Percentiles rank a stretch among this genome's conserved stretches.
Evolutionary conservation across 2,329 filamentous ascomycete genomes (phyloP).

Genomic region (Xylaria sp.): DNA sequence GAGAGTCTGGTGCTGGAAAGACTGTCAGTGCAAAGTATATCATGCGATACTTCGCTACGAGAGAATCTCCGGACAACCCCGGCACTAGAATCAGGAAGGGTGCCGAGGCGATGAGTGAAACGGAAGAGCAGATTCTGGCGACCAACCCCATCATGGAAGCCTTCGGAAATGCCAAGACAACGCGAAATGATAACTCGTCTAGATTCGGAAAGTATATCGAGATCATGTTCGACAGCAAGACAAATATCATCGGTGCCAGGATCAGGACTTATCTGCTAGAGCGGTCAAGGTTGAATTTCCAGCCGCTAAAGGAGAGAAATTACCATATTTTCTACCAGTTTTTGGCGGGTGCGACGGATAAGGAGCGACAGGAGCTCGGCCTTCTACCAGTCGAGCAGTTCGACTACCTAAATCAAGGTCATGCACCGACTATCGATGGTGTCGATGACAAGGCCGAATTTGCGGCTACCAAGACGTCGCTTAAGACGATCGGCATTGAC

Average conservation of each 20-base stretch:
- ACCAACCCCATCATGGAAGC: constrained; percentile 99
- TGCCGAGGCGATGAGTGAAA: constrained; percentile 87
- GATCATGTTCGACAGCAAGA: constrained; percentile 96
- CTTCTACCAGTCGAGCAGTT: constrained; percentile 86
- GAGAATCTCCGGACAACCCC: constrained; percentile 89
- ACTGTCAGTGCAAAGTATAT: constrained; percentile 99
- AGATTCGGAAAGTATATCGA: constrained; percentile 99
- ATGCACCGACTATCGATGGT: constrained; percentile 86
- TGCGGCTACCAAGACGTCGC: constrained; percentile 80
- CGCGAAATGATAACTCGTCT: constrained; percentile 97
- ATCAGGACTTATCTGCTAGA: constrained; percentile 96
- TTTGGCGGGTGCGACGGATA: constrained; percentile 85
- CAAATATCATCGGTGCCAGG: constrained; percentile 96
- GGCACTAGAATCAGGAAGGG: constrained; percentile 76
- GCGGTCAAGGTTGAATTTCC: constrained; percentile 93
- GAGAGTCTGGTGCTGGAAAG: constrained; percentile 97
- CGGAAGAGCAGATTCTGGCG: constrained; percentile 95
- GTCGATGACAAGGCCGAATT: constrained; percentile 97
- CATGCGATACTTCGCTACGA: constrained; percentile 98
- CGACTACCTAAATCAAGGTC: constrained; percentile 95
- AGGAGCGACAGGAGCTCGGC: constrained; percentile 77
- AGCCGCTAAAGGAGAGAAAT: constrained; percentile 95
- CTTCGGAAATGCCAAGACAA: constrained; percentile 99
- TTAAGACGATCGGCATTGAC: constrained; percentile 84
- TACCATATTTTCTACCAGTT: constrained; percentile 99